A percentile compares a stretch with the other conserved stretches of the same genome.
Conservation (phyloP, 192 early-diverging fungal species). For the Coemansia sp. region DNA sequence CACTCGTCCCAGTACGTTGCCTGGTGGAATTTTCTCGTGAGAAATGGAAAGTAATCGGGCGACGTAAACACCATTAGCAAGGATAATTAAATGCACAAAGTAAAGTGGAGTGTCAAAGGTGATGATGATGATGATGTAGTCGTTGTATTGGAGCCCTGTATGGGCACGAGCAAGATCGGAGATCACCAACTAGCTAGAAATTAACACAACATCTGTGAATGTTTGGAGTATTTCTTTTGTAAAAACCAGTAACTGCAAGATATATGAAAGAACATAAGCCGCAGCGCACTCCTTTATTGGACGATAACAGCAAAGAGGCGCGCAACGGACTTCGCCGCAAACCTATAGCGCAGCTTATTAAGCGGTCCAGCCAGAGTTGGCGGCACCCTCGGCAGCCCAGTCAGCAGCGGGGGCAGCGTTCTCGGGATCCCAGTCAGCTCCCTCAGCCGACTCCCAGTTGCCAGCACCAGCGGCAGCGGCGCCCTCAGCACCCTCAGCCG, state of each 20-base stretch:
- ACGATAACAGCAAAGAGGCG: neutral
- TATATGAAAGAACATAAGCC: conserved; percentile 8
- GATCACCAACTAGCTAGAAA: neutral
- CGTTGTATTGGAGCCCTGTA: neutral
- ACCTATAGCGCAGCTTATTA: conserved; percentile 14
- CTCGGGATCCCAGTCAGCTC: conserved; percentile 53
- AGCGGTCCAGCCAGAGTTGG: conserved; percentile 45
- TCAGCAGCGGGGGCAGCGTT: conserved; percentile 48
- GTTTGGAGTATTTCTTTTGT: neutral
- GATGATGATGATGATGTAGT: neutral
- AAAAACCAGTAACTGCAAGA: conserved; percentile 1
- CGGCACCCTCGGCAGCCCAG: conserved; percentile 70
- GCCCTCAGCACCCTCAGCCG: conserved; percentile 46
- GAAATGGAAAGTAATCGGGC: conserved; percentile 80
- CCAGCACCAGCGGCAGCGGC: conserved; percentile 35
- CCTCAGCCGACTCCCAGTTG: conserved; percentile 54
- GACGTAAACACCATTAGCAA: conserved; percentile 41
- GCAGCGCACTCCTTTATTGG: neutral
- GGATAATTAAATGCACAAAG: neutral
- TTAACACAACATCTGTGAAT: neutral
- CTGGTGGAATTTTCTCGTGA: conserved; percentile 76
- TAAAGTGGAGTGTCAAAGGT: neutral
- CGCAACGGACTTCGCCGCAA: conserved; percentile 5
- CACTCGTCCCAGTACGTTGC: conserved; percentile 78
- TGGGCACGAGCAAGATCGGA: neutral